Conservation (phyloP, 495 filamentous ascomycete genomes). For the Annulohypoxylon maeteangense region DNA sequence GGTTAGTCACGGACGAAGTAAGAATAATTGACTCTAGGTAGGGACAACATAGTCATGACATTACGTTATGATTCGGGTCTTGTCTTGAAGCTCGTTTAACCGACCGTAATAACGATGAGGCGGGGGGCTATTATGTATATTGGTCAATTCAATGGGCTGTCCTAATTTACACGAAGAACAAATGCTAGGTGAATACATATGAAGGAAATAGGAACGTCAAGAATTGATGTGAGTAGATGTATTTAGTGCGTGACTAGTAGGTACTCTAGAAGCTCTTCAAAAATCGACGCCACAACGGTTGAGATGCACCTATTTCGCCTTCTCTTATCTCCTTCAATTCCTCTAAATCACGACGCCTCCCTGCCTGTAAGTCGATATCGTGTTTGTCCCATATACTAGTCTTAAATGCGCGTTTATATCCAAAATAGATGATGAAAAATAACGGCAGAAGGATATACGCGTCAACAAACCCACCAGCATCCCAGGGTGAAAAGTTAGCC, state of each 20-base stretch:
- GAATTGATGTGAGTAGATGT: too few species aligned
- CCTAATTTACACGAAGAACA: too few species aligned
- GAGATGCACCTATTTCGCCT: conserved; percentile 15
- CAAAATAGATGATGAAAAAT: conserved; percentile 67
- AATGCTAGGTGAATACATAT: too few species aligned
- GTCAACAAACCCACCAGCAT: conserved; percentile 69
- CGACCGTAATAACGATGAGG: too few species aligned
- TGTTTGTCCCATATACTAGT: conserved; percentile 62
- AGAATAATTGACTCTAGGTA: too few species aligned
- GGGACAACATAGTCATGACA: too few species aligned
- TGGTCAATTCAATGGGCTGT: too few species aligned
- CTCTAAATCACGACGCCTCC: conserved; percentile 62
- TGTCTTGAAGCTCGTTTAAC: too few species aligned
- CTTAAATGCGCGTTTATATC: conserved; percentile 68
- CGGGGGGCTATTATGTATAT: too few species aligned
- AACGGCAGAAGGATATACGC: conserved; percentile 75
- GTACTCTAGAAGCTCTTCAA: conserved; percentile 23
- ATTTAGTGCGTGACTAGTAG: too few species aligned
- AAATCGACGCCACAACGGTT: conserved; percentile 47
- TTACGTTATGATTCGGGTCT: too few species aligned
- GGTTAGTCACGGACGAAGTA: neutral
- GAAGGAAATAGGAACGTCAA: too few species aligned
- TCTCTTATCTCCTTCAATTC: conserved; percentile 43
- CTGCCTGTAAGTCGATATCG: conserved; percentile 70
- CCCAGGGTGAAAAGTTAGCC: conserved; percentile 65